A percentile compares a stretch with the other conserved stretches of the same genome.
phyloP scores from a whole-genome alignment of 441 rosid species.

The Gossypium armourianum region DNA sequence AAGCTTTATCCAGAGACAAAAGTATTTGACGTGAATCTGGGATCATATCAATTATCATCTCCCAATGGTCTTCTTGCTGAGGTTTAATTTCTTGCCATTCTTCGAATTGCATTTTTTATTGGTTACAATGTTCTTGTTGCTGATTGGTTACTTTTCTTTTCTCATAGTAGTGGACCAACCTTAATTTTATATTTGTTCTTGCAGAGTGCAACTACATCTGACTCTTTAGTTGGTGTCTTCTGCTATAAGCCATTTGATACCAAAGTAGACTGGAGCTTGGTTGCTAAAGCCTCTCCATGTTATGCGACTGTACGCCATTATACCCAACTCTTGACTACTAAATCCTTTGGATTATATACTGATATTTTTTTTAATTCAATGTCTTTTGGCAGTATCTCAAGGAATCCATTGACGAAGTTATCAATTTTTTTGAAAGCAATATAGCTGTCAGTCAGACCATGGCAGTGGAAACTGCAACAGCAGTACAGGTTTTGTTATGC shows the following conservation, averaged over 20 bases:
- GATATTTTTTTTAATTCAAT: slow-evolving; percentile 28
- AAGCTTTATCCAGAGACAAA: slow-evolving; percentile 85
- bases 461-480: slow-evolving; percentile 96
- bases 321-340: slow-evolving; percentile 17
- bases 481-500: slow-evolving; percentile 65
- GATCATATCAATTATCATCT: slow-evolving; percentile 74
- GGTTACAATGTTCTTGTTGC: background rate
- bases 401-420: slow-evolving; percentile 65
- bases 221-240: slow-evolving; percentile 75
- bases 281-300: slow-evolving; percentile 93
- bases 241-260: slow-evolving; percentile 90
- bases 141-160: slow-evolving; percentile 7
- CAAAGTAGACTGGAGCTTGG: slow-evolving; percentile 95
- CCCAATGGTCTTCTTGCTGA: slow-evolving; percentile 51
- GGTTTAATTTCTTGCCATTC: slow-evolving; percentile 33
- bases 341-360: slow-evolving; percentile 8
- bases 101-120: background rate
- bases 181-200: slow-evolving; percentile 20
- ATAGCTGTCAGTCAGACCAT: slow-evolving; percentile 73
- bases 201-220: slow-evolving; percentile 79
- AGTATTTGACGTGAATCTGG: slow-evolving; percentile 70
- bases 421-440: slow-evolving; percentile 76
- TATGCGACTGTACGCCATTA: slow-evolving; percentile 67
- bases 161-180: slow-evolving; percentile 14
- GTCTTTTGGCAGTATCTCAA: slow-evolving; percentile 67